Conservation (phyloP, 768 basidiomycete species). For the Termitomyces sp. region DNA sequence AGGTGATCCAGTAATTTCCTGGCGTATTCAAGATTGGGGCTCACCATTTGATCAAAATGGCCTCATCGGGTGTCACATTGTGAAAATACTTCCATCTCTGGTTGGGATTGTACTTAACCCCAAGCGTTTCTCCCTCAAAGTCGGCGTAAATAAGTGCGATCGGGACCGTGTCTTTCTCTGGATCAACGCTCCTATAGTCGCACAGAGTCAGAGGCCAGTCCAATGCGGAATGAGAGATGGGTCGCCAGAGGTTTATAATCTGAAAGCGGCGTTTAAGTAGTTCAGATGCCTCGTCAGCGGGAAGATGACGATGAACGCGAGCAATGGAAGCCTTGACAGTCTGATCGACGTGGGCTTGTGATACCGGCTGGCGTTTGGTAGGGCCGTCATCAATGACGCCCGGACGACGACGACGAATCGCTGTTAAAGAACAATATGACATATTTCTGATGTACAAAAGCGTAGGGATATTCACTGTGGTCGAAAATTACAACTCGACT, state of each 20-base stretch:
- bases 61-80: constrained; percentile 41
- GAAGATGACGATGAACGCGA: constrained; percentile 35
- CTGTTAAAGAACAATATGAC: constrained; percentile 10
- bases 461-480: constrained; percentile 39
- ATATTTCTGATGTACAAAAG: too few species aligned
- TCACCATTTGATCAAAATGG: constrained; percentile 49
- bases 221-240: constrained; percentile 38
- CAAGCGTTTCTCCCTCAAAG: constrained; percentile 44
- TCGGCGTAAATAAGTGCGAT: constrained; percentile 41
- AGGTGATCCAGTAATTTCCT: neutral
- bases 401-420: constrained; percentile 30
- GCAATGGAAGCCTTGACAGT: constrained; percentile 25
- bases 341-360: constrained; percentile 34
- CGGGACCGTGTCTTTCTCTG: constrained; percentile 33
- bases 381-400: constrained; percentile 19
- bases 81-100: constrained; percentile 47
- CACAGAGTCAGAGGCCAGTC: constrained; percentile 46
- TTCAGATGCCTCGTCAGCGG: constrained; percentile 24
- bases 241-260: constrained; percentile 54
- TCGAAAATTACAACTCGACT: constrained; percentile 53
- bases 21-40: neutral
- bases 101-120: constrained; percentile 35
- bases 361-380: constrained; percentile 29
- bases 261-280: constrained; percentile 35
- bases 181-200: constrained; percentile 33